These are phyloP conservation scores for Rubia balearica DNA, from an alignment of 305 asterid genomes.

Conservation along the genomic window DNA sequence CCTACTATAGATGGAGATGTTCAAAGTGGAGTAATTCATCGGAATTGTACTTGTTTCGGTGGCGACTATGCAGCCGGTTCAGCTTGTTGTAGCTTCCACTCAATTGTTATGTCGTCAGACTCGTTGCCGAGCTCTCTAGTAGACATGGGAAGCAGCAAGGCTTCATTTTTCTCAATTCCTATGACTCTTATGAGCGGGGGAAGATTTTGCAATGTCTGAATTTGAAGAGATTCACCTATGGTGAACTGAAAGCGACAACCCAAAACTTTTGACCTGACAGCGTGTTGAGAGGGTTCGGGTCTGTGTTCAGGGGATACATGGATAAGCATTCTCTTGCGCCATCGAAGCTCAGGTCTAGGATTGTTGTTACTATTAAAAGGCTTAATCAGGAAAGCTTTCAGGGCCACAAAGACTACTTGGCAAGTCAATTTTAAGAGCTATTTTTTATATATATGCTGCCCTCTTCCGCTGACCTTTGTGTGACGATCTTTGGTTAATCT, in stretches of 20 bases:
- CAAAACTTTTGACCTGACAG: constrained; percentile 72
- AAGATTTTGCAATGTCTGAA: constrained; percentile 75
- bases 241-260: constrained; percentile 60
- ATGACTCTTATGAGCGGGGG: constrained; percentile 62
- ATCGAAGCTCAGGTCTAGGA: constrained; percentile 60
- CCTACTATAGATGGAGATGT: constrained; percentile 63
- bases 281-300: constrained; percentile 74
- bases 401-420: constrained; percentile 97
- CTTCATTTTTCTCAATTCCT: constrained; percentile 47
- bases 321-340: constrained; percentile 79
- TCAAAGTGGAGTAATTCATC: constrained; percentile 55
- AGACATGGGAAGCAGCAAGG: constrained; percentile 21
- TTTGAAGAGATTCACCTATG: constrained; percentile 55
- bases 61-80: constrained; percentile 73
- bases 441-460: constrained; percentile 53
- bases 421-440: constrained; percentile 24
- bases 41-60: constrained; percentile 84
- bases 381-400: constrained; percentile 83
- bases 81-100: constrained; percentile 52
- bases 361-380: constrained; percentile 69
- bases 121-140: too few relatives aligned
- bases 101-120: too few relatives aligned
- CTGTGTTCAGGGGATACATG: constrained; percentile 80
- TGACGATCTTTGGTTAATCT: constrained; percentile 69
- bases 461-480: constrained; percentile 76